These are phyloP conservation scores for Auxenochlorella pyrenoidosa DNA, from an alignment of 139 green algal genomes.

Conservation along the genomic window DNA sequence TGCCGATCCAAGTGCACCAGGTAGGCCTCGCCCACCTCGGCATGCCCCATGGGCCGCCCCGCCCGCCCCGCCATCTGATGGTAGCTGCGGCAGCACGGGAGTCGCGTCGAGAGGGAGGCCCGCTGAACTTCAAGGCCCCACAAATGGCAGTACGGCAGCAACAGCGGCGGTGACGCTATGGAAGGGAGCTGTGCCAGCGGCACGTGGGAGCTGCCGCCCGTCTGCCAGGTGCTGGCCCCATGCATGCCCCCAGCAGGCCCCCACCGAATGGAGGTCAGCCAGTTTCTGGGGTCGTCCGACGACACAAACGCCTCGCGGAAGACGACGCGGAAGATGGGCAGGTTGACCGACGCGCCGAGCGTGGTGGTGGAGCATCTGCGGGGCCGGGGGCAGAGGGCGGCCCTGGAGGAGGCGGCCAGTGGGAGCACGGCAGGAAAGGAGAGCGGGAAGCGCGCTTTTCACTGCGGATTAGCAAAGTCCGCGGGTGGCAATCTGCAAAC, in stretches of 20 bases:
- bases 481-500: not conserved
- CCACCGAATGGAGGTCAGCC: not conserved
- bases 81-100: not conserved
- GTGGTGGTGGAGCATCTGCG: constrained; percentile 16
- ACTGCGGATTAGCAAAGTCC: no score
- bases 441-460: not conserved
- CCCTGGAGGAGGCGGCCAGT: not conserved
- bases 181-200: no score
- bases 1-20: not conserved
- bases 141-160: no score
- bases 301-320: constrained; percentile 10
- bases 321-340: not conserved
- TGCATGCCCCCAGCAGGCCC: not conserved
- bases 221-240: no score
- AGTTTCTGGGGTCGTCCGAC: not conserved
- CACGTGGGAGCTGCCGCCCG: no score
- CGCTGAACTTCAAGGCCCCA: no score
- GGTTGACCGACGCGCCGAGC: constrained; percentile 1
- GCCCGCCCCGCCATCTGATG: constrained; percentile 14
- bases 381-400: not conserved
- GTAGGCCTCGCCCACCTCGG: not conserved
- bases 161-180: no score
- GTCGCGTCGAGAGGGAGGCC: no score
- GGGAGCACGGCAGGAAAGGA: not conserved
- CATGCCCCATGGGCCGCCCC: not conserved